Evolutionary conservation across 139 green algal species (phyloP), one percentile per base, ranked within the genome.

Genomic region (Chlamydomonas sp.): DNA sequence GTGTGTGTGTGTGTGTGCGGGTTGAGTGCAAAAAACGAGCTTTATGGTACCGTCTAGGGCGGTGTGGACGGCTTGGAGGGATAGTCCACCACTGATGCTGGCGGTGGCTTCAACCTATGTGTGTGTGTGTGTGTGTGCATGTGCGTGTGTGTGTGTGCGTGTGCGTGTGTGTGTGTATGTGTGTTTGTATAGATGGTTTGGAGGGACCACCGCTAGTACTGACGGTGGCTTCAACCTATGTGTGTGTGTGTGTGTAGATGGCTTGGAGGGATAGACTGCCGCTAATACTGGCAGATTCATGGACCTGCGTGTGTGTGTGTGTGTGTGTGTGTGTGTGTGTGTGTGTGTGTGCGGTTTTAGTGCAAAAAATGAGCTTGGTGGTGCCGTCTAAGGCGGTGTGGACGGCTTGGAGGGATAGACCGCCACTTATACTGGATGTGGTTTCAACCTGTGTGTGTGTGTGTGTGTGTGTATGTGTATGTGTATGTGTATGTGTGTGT

Each of bases 31-130:
- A 91, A 93, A n/a, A n/a, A 91, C 70, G 64, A 95, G 75, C 72
- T 95, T 95, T 37, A 72, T 64, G 0, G 89, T 95, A 35, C 88
- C 88, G 57, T 95, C 89, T 0, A 70, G 49, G 10, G 88, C 87
- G 0, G 39, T 72, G 65, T 82, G 75, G 29, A 88, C 71, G 0
- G 50, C 63, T 65, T 86, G 66, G 43, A 93, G 76, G 43, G 73
- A 49, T 64, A 95, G 61, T 0, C 85, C 86, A 2, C 79, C 88
- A 31, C 85, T 77, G 13, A 90, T 10, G 10, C 67, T 88, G 33
- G 83, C 83, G 8, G 5, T 3, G 1, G 63, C 38, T 16, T 57
- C 54, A 16, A 80, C 68, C 73, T 79, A 31, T n/a, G n/a, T n/a
- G n/a, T n/a, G n/a, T n/a, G n/a, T n/a, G n/a, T n/a, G n/a, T n/a